Percentiles rank a stretch among this genome's conserved stretches.
Evolutionary conservation across 345 rosid species (phyloP).

Genomic region (Syzygium oleosum): DNA sequence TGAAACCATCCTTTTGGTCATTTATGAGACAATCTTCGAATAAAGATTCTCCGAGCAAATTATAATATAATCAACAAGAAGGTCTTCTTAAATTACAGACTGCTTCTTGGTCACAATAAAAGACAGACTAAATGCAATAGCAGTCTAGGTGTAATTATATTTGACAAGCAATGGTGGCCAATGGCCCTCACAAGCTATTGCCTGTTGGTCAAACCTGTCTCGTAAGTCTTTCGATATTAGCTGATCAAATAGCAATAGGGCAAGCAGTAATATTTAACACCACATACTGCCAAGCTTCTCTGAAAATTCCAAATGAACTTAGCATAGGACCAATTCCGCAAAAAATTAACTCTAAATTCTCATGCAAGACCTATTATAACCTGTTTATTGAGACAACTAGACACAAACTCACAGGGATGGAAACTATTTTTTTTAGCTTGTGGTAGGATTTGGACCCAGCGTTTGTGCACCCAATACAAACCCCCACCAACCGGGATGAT

Average conservation of each 20-base stretch:
- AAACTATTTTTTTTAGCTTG: not conserved
- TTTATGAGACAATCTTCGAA: not conserved
- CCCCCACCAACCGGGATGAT: not conserved
- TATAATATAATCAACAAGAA: not conserved
- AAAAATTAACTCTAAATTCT: not conserved
- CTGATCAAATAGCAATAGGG: not conserved
- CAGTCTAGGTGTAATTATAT: not conserved
- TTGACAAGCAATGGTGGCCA: not conserved
- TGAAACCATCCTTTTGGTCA: not conserved
- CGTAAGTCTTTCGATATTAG: not conserved
- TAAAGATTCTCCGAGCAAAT: not conserved
- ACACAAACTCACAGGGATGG: not conserved
- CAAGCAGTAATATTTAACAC: not conserved
- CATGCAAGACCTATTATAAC: not conserved
- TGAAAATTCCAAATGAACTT: not conserved
- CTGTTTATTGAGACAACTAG: not conserved
- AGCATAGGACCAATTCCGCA: not conserved
- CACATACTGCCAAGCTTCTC: not conserved
- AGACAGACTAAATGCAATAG: not conserved
- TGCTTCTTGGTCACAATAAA: not conserved
- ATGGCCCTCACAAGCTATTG: not conserved
- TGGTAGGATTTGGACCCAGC: not conserved
- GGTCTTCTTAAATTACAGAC: not conserved
- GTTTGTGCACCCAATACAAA: not conserved
- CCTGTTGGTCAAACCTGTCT: not conserved